Evolutionary conservation across 2,329 filamentous ascomycete species (phyloP), one percentile per base, ranked within the genome.

Genomic region (Cladorrhinum sp.): DNA sequence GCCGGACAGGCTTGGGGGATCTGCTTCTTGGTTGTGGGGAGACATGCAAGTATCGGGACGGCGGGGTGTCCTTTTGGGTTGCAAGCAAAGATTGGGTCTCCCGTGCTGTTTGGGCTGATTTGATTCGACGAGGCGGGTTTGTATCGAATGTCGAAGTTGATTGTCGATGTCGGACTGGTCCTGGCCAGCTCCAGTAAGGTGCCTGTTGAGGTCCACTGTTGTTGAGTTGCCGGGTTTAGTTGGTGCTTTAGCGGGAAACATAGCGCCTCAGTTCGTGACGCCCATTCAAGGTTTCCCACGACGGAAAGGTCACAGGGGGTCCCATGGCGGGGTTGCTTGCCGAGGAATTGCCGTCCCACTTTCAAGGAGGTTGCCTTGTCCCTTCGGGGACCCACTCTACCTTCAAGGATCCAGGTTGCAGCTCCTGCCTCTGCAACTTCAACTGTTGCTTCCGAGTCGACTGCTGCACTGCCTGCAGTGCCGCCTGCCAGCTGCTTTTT

Each of bases 11-110:
- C 62, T 64, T 36, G 61, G 50, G 27, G 62, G 38, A 41, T 50
- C 63, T 51, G 59, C 57, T 50, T 64, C 58, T 29, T 65, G 62
- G 55, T 61, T 59, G 62, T 66, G 64, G 55, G 66, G 63, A 69
- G 68, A 69, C 68, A 70, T 70, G 62, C 68, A 70, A 64, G 51
- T 55, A 27, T 29, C 25, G 45, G 50, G 48, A 24, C 29, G 22
- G 36, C 52, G 25, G 25, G 25, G 25, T 29, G 25, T n/a, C 25
- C 25, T 29, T 18, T 38, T n/a, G 24, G 52, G 52, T n/a, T 45
- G 52, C 25, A 36, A 45, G 38, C 23, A 49, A 29, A 48, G 53
- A 38, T 25, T 24, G 53, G 53, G 36, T 56, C 41, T 22, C 41
- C 18, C n/a, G 18, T 45, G 41, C n/a, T 45, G 41, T 22, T n/a